Percentiles rank a stretch among this genome's conserved stretches.
These are phyloP conservation scores for Talaromyces wortmannii DNA, from an alignment of 495 filamentous ascomycete genomes.

Conservation along the genomic window DNA sequence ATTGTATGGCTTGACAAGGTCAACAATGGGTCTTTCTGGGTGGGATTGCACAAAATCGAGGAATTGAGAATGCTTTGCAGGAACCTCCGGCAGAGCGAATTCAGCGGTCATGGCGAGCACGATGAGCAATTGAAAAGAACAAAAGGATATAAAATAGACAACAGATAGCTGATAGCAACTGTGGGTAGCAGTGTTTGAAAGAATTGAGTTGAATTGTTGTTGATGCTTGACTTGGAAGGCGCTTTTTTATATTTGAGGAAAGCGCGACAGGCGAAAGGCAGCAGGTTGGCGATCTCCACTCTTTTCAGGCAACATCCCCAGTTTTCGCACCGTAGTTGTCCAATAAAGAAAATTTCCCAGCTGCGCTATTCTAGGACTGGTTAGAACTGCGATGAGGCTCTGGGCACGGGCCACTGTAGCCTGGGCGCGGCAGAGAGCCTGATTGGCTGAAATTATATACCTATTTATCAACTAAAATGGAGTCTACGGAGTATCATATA, in stretches of 20 bases:
- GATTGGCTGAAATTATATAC: neutral
- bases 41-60: conserved; percentile 37
- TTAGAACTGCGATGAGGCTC: neutral
- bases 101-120: conserved; percentile 7
- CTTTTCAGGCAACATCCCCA: neutral
- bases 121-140: no score
- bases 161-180: no score
- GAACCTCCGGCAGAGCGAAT: conserved; percentile 25
- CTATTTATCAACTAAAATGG: no score
- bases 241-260: neutral
- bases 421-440: neutral
- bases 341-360: no score
- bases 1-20: conserved; percentile 63
- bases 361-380: no score
- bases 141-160: no score
- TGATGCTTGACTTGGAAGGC: neutral
- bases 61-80: conserved; percentile 34
- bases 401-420: neutral
- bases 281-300: neutral
- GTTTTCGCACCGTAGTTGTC: neutral
- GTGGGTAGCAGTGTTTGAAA: neutral
- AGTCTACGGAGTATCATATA: no score
- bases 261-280: neutral
- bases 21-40: conserved; percentile 41
- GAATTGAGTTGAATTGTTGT: neutral